phyloP scores from a whole-genome alignment of 768 basidiomycete species.

The Hericium erinaceus region DNA sequence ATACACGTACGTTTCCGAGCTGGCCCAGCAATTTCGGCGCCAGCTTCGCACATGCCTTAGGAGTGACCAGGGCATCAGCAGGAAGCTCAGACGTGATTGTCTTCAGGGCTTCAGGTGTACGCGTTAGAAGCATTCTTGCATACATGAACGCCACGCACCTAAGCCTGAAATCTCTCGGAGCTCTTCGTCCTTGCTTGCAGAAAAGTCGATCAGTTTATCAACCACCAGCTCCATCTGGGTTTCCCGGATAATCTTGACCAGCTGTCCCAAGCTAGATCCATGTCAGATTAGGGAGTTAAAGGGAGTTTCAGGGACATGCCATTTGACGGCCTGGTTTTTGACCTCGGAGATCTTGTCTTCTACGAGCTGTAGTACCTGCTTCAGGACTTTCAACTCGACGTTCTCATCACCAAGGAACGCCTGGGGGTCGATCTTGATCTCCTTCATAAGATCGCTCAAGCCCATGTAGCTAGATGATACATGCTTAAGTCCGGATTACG shows the following conservation, averaged over 20 bases:
- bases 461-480: conserved; percentile 78
- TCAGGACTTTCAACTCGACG: conserved; percentile 77
- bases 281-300: neutral
- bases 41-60: conserved; percentile 73
- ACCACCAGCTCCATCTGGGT: conserved; percentile 78
- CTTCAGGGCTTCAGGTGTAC: conserved; percentile 60
- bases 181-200: conserved; percentile 83
- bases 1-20: conserved; percentile 50
- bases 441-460: conserved; percentile 85
- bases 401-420: conserved; percentile 79
- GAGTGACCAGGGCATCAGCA: conserved; percentile 69
- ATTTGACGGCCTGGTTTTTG: conserved; percentile 95
- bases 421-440: conserved; percentile 70
- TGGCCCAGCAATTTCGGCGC: conserved; percentile 77
- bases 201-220: conserved; percentile 82
- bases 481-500: conserved; percentile 12
- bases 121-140: neutral
- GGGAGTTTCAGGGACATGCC: conserved; percentile 37
- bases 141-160: conserved; percentile 39
- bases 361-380: conserved; percentile 76
- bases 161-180: conserved; percentile 89
- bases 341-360: conserved; percentile 97
- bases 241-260: conserved; percentile 85
- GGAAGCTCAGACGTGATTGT: conserved; percentile 90
- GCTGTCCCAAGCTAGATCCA: conserved; percentile 62